Conservation (phyloP, 2,329 filamentous ascomycete species). For the Fusarium caatingaense region DNA sequence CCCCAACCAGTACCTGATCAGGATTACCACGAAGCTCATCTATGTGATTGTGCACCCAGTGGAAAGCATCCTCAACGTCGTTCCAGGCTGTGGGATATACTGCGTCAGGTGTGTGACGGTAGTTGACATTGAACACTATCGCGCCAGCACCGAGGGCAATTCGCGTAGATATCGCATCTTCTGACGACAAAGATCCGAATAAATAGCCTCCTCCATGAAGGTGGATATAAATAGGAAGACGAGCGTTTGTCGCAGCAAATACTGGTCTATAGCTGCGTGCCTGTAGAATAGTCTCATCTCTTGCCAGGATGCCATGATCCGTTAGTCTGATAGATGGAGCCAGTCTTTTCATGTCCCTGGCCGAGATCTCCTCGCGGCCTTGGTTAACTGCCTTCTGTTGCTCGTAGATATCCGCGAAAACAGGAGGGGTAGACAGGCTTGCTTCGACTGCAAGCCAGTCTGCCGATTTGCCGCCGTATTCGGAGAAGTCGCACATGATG, state of each 20-base stretch:
- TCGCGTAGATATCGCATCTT: slow-evolving; percentile 63
- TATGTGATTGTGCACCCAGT: slow-evolving; percentile 59
- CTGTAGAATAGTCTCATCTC: slow-evolving; percentile 25
- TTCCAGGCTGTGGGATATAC: slow-evolving; percentile 63
- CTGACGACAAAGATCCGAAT: slow-evolving; percentile 63
- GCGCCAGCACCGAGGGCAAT: slow-evolving; percentile 57
- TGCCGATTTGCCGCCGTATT: slow-evolving; percentile 55
- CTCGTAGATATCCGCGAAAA: slow-evolving; percentile 19
- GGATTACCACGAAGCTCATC: slow-evolving; percentile 13
- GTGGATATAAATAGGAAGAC: slow-evolving; percentile 62
- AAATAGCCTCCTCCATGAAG: slow-evolving; percentile 68
- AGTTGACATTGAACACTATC: slow-evolving; percentile 66
- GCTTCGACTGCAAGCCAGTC: slow-evolving; percentile 58
- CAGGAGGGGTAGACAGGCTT: slow-evolving; percentile 3
- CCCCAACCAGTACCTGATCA: slow-evolving; percentile 56
- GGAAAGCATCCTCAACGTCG: slow-evolving; percentile 65
- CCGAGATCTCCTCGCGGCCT: slow-evolving; percentile 19
- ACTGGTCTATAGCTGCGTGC: slow-evolving; percentile 30
- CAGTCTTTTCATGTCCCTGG: slow-evolving; percentile 21
- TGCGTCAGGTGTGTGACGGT: slow-evolving; percentile 67
- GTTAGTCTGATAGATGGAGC: slow-evolving; percentile 47
- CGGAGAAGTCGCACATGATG: slow-evolving; percentile 46
- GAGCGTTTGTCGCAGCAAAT: slow-evolving; percentile 43
- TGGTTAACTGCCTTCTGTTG: slow-evolving; percentile 14
- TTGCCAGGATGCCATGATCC: slow-evolving; percentile 45